Evolutionary conservation across 139 green algal genomes (phyloP), one percentile per base, ranked within the genome.

Genomic region (Volvox reticuliferus): DNA sequence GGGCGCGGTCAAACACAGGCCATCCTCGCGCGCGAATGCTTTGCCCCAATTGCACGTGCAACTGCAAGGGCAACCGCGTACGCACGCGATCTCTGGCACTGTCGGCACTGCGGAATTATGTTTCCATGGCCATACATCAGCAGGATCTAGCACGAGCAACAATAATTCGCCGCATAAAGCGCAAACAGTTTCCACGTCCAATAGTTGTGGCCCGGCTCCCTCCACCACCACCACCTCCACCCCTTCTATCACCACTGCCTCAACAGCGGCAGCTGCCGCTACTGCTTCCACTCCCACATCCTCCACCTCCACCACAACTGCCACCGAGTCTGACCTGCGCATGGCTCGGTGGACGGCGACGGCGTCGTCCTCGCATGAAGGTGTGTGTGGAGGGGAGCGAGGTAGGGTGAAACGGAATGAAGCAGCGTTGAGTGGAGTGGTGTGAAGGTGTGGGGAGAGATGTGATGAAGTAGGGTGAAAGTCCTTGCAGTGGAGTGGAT

Each of bases 341-440:
- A 35, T 33, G 32, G 30, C 75, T 81, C 75, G 75, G 30, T 81
- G 75, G 75, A 55, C 50, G 75, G 75, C 75, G 75, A 81, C 75
- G 75, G 32, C 75, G 75, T 61, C 75, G 32, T 55, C 75, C 75
- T 24, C 75, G 75, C 30, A 20, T 55, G 30, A 81, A 81, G 75
- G 75, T 81, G 75, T 55, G 75, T 50, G 75, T 81, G 71, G 71
- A 79, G 71, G 14, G 71, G 71, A 79, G 71, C 24, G 71, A 30
- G 35, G 20, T 79, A 30, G 71, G 32, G 65, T 73, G 65, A 24
- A 55, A 55, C 44, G 44, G 44, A 9, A 55, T 55, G 9, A 9
- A 55, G 44, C 9, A 14, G 44, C 44, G 44, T 55, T 55, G 44
- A 55, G 44, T 14, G 44, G 44, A 55, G 44, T 55, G 44, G 44